Evolutionary conservation across 1,139 yeast species (phyloP).

Genomic region (Hemisphaericaspora xylanilytica): DNA sequence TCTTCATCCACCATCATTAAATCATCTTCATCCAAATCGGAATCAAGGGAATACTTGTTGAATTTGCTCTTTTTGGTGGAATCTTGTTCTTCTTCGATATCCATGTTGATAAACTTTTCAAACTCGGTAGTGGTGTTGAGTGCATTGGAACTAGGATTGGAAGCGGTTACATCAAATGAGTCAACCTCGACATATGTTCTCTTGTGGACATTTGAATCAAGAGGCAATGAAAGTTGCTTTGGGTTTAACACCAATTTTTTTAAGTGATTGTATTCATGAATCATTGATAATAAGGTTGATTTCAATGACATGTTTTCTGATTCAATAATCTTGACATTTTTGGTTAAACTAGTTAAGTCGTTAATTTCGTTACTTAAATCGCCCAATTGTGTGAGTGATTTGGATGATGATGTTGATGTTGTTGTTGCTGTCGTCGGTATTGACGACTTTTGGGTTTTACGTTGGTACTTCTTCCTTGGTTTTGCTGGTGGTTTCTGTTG

Average conservation of each 20-base stretch:
- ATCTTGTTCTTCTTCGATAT: constrained; percentile 8
- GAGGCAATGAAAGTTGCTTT: background rate
- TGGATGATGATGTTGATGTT: too few species aligned
- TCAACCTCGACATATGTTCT: constrained; percentile 30
- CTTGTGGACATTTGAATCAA: constrained; percentile 20
- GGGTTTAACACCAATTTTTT: constrained; percentile 31
- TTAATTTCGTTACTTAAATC: constrained; percentile 7
- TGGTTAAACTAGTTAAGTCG: constrained; percentile 6
- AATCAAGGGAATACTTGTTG: constrained; percentile 17
- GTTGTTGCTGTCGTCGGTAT: too few species aligned
- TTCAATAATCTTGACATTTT: constrained; percentile 30
- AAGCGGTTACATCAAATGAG: constrained; percentile 6
- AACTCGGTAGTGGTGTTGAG: too few species aligned
- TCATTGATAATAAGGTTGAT: constrained; percentile 34
- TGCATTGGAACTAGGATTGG: constrained; percentile 2
- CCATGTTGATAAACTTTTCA: constrained; percentile 13
- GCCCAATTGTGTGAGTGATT: constrained; percentile 5
- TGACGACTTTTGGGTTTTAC: constrained; percentile 3
- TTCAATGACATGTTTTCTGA: constrained; percentile 39
- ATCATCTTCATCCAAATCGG: constrained; percentile 27
- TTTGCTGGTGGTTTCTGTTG: constrained; percentile 3
- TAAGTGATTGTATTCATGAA: constrained; percentile 43
- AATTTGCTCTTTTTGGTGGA: constrained; percentile 12
- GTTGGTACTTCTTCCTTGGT: constrained; percentile 8
- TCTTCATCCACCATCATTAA: constrained; percentile 21